These are phyloP conservation scores for Platismatia glauca DNA, from an alignment of 495 filamentous ascomycete genomes.

Conservation along the genomic window DNA sequence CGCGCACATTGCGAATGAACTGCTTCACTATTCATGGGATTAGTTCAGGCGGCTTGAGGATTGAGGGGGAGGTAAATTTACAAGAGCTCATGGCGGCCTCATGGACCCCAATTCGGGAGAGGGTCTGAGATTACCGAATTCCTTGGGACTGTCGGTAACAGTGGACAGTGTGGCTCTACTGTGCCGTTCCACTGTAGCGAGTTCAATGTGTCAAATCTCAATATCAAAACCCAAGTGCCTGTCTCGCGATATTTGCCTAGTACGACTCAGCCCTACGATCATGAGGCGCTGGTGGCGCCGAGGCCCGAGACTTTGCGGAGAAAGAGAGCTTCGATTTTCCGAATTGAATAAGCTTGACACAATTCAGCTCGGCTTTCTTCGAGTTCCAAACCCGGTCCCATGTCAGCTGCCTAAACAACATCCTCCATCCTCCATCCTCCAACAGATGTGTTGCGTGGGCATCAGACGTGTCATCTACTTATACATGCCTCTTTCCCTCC, in stretches of 20 bases:
- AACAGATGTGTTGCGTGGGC: not conserved
- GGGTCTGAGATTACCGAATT: not conserved
- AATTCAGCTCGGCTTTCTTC: constrained; percentile 10
- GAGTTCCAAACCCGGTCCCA: not conserved
- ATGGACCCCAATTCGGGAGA: constrained; percentile 8
- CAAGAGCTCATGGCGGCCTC: constrained; percentile 57
- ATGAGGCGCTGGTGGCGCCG: not conserved
- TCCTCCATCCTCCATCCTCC: not conserved
- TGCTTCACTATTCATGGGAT: constrained; percentile 68
- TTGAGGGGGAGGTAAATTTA: constrained; percentile 35
- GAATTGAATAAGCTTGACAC: constrained; percentile 8
- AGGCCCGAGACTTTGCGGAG: not conserved
- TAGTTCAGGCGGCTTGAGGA: not conserved
- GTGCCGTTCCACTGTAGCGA: not conserved
- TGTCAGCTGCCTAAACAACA: constrained; percentile 7
- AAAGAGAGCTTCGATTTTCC: not conserved
- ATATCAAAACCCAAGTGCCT: constrained; percentile 5
- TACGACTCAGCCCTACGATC: constrained; percentile 5
- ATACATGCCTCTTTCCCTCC: not conserved
- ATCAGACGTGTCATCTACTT: not conserved
- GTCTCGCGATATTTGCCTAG: constrained; percentile 3
- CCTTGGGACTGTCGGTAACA: not conserved
- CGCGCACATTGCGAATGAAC: constrained; percentile 98
- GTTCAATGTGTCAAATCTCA: not conserved
- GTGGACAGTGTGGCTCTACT: not conserved